phyloP scores from a whole-genome alignment of 2,329 filamentous ascomycete genomes.

The Incumbomyces lentus region DNA sequence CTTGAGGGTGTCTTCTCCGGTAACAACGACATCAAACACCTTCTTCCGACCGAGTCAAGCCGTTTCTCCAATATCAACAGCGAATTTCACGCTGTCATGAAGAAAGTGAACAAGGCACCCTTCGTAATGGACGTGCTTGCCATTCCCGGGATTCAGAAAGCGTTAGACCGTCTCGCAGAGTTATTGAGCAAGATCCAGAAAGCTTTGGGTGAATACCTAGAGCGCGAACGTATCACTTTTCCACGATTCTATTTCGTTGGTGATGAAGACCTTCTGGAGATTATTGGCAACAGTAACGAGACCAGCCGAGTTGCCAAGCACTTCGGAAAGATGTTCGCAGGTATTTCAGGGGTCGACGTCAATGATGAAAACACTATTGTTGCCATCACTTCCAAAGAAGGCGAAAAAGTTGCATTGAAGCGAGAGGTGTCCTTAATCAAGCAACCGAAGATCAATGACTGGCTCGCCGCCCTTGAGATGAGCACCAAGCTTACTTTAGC shows the following conservation, averaged over 20 bases:
- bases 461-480: conserved; percentile 82
- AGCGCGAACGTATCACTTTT: conserved; percentile 94
- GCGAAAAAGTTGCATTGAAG: conserved; percentile 75
- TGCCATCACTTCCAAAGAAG: conserved; percentile 91
- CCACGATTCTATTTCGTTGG: conserved; percentile 99
- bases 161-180: conserved; percentile 88
- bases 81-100: conserved; percentile 98
- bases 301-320: conserved; percentile 94
- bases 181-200: conserved; percentile 98
- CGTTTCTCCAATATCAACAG: conserved; percentile 99
- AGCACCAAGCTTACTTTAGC: conserved; percentile 93
- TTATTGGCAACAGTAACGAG: conserved; percentile 98
- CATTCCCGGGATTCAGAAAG: conserved; percentile 92
- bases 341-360: conserved; percentile 79
- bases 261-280: conserved; percentile 94
- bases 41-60: conserved; percentile 90
- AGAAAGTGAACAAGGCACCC: conserved; percentile 94
- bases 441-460: conserved; percentile 96
- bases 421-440: conserved; percentile 87
- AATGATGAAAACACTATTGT: conserved; percentile 83
- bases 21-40: conserved; percentile 96
- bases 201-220: conserved; percentile 93
- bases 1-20: conserved; percentile 97
- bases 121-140: conserved; percentile 92
- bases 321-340: conserved; percentile 99